Evolutionary conservation across 441 rosid genomes (phyloP).

Genomic region (Pelargonium australe): DNA sequence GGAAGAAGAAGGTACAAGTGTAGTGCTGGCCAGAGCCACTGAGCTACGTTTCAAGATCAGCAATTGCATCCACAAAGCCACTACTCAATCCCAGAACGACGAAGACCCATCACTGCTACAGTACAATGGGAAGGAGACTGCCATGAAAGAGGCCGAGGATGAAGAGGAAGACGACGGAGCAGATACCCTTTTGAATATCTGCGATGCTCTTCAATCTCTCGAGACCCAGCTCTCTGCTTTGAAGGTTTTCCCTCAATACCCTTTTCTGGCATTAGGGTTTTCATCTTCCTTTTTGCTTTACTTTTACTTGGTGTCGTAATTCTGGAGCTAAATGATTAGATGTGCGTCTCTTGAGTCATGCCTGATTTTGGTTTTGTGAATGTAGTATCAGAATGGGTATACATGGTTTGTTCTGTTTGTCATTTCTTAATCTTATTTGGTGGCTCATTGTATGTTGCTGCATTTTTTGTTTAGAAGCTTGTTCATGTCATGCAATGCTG

Average conservation of each 20-base stretch:
- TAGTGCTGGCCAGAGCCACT: constrained; percentile 63
- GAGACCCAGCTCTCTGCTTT: constrained; percentile 70
- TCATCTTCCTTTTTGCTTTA: neutral
- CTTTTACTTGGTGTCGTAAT: neutral
- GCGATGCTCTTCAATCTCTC: constrained; percentile 65
- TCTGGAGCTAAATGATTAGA: neutral
- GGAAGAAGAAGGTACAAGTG: constrained; percentile 63
- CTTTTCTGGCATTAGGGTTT: constrained; percentile 7
- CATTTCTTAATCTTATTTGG: neutral
- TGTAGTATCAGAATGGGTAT: neutral
- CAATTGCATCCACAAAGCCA: constrained; percentile 47
- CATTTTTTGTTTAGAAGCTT: neutral
- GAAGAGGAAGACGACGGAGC: constrained; percentile 41
- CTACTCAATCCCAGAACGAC: constrained; percentile 15
- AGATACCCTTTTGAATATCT: constrained; percentile 54
- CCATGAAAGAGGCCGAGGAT: constrained; percentile 16
- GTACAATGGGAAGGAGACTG: neutral
- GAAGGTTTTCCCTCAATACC: constrained; percentile 43
- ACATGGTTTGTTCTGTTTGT: neutral
- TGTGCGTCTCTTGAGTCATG: neutral
- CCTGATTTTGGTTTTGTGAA: neutral
- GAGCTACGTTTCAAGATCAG: constrained; percentile 65
- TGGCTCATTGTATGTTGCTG: neutral
- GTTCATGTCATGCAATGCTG: neutral
- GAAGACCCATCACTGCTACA: constrained; percentile 9